A percentile compares a stretch with the other conserved stretches of the same genome.
These are phyloP conservation scores for Pholiota molesta DNA, from an alignment of 768 basidiomycete species.

Conservation along the genomic window DNA sequence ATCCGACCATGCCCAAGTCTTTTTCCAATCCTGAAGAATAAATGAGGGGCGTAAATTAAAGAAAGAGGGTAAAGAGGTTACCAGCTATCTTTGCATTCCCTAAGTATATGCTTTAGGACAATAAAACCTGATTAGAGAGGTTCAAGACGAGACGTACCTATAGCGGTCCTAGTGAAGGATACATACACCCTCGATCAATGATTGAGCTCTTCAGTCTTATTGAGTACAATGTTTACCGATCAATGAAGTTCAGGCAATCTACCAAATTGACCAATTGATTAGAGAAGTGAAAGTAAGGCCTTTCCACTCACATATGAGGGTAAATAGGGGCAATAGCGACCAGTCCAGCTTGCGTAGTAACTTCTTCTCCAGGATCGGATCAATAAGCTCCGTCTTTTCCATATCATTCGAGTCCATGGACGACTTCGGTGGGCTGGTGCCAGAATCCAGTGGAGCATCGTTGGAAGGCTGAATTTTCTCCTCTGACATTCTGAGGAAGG, in stretches of 20 bases:
- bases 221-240: conserved; percentile 21
- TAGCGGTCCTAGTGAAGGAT: neutral
- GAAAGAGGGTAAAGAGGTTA: neutral
- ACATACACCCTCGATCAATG: neutral
- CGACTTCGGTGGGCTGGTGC: neutral
- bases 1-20: conserved; percentile 40
- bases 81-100: conserved; percentile 23
- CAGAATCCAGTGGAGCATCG: neutral
- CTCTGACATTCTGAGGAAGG: neutral
- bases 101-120: neutral
- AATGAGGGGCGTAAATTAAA: neutral
- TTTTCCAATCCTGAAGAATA: conserved; percentile 34
- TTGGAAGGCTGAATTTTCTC: neutral
- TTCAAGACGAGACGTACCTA: neutral
- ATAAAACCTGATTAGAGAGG: neutral
- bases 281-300: neutral
- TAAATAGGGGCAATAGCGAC: conserved; percentile 36
- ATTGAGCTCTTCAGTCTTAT: neutral
- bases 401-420: neutral
- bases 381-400: neutral
- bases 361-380: conserved; percentile 27
- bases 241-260: conserved; percentile 40
- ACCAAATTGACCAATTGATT: neutral
- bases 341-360: conserved; percentile 36
- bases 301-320: conserved; percentile 34